A percentile compares a stretch with the other conserved stretches of the same genome.
These are phyloP conservation scores for Fusarium brachygibbosum DNA, from an alignment of 2,329 filamentous ascomycete species.

Conservation along the genomic window DNA sequence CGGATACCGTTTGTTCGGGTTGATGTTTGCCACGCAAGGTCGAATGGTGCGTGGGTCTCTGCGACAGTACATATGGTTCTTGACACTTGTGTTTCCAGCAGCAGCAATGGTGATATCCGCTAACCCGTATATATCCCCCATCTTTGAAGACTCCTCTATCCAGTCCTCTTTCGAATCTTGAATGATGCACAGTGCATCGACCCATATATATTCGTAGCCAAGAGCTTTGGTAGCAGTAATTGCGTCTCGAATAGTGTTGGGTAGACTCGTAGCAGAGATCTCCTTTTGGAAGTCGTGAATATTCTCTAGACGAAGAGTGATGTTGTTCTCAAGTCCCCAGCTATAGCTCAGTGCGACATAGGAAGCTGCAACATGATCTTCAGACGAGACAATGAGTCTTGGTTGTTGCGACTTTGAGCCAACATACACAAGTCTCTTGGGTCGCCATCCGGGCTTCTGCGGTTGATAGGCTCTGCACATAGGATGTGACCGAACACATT, in stretches of 20 bases:
- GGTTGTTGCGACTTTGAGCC: neutral
- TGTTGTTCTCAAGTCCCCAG: neutral
- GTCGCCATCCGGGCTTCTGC: neutral
- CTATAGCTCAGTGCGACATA: constrained; percentile 12
- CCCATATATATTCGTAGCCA: constrained; percentile 8
- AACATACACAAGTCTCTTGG: neutral
- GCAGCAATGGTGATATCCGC: neutral
- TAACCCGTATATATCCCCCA: constrained; percentile 5
- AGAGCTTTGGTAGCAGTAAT: neutral
- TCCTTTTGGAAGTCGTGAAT: neutral
- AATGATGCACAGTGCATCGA: constrained; percentile 9
- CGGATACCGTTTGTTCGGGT: neutral
- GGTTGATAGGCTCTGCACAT: constrained; percentile 4
- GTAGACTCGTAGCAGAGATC: accelerated
- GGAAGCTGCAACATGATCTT: accelerated
- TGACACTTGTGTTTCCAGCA: neutral
- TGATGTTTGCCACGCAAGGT: constrained; percentile 4
- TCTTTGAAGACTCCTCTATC: neutral
- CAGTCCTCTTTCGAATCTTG: neutral
- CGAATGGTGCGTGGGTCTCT: neutral
- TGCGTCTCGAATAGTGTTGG: neutral
- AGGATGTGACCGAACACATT: neutral
- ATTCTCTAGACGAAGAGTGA: neutral
- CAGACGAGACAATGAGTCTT: neutral
- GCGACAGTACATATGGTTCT: neutral